Conservation (phyloP, 139 green algal species). For the Marvania coccoides region DNA sequence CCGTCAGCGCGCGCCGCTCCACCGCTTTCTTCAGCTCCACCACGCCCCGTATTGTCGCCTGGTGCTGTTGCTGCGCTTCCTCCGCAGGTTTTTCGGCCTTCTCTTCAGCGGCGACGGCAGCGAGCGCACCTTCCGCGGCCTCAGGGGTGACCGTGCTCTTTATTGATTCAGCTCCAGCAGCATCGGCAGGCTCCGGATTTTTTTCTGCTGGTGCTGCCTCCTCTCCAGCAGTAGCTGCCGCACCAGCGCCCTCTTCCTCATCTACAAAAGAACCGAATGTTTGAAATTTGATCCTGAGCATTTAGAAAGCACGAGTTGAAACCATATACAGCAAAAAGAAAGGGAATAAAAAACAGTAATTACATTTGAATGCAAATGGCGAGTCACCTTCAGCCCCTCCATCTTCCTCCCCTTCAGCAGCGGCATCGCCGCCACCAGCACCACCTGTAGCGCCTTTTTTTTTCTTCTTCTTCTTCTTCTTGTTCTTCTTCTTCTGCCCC, state of each 20-base stretch:
- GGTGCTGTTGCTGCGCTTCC: not conserved
- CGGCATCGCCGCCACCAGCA: not conserved
- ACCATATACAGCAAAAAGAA: too few species aligned
- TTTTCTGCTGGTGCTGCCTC: not conserved
- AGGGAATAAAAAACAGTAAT: too few species aligned
- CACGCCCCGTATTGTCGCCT: not conserved
- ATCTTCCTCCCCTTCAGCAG: not conserved
- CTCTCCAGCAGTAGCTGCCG: not conserved
- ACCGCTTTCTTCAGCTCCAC: slow-evolving; percentile 1
- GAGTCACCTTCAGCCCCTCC: not conserved
- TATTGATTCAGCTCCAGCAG: not conserved
- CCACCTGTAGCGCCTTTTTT: not conserved
- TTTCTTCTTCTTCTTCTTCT: not conserved
- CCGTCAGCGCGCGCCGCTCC: not conserved
- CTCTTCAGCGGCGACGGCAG: not conserved
- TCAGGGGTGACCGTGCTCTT: not conserved
- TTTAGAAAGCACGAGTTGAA: too few species aligned
- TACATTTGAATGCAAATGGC: too few species aligned
- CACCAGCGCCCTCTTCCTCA: not conserved
- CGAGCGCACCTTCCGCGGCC: not conserved
- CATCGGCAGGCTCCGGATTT: not conserved
- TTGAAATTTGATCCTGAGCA: too few species aligned
- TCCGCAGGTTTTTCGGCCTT: not conserved
- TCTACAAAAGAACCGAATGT: not conserved
- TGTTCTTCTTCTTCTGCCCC: too few species aligned